Conservation (phyloP, 345 rosid species). For the Hevea brasiliensis region DNA sequence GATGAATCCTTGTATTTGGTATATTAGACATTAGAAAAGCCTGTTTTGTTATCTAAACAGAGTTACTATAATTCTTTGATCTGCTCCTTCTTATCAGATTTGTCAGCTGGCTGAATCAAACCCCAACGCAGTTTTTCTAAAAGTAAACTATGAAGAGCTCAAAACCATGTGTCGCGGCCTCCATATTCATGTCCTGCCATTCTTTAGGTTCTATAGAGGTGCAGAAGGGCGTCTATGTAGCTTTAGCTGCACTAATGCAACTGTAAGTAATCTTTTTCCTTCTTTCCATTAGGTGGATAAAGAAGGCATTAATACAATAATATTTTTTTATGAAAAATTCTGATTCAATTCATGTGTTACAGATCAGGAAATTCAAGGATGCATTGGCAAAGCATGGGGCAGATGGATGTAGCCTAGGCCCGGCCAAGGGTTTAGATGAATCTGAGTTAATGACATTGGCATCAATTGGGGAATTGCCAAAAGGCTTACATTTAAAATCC, state of each 20-base stretch:
- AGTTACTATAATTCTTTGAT: too few species aligned
- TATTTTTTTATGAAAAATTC: not conserved
- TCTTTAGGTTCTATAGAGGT: conserved; percentile 77
- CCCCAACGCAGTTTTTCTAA: conserved; percentile 56
- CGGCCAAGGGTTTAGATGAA: conserved; percentile 55
- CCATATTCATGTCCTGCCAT: conserved; percentile 69
- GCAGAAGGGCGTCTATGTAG: conserved; percentile 67
- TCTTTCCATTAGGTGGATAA: not conserved
- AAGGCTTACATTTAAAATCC: not conserved
- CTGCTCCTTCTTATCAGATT: conserved; percentile 38
- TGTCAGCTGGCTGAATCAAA: conserved; percentile 75
- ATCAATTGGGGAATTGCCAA: conserved; percentile 36
- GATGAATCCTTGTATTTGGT: not conserved
- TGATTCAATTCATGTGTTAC: conserved; percentile 4
- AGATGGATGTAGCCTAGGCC: conserved; percentile 43
- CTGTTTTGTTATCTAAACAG: not conserved
- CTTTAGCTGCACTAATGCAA: conserved; percentile 37
- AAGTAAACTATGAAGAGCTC: conserved; percentile 72
- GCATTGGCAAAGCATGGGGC: conserved; percentile 53
- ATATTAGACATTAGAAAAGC: not conserved
- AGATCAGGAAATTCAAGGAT: conserved; percentile 73
- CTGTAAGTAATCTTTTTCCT: conserved; percentile 4
- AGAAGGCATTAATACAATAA: not conserved
- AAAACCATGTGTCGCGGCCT: conserved; percentile 63
- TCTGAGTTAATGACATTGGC: conserved; percentile 37